Evolutionary conservation across 345 rosid species (phyloP), one percentile per base, ranked within the genome.

Genomic region (Citrus medica): DNA sequence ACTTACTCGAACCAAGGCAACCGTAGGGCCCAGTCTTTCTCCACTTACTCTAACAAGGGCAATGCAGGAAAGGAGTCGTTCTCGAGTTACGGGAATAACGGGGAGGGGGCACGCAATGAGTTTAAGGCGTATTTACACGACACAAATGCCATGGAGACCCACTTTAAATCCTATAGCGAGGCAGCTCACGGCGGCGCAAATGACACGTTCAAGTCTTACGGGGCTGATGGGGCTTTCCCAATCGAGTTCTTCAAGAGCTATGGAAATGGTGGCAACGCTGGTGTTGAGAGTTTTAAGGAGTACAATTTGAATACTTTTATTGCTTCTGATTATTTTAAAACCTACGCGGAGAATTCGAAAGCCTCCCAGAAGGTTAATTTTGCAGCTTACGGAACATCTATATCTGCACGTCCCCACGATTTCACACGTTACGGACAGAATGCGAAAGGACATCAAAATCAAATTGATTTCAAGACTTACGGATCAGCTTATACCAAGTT

Each of bases 171-270:
- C 22, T 95, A 95, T 76, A 92, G 97, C 4, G 91, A 91, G 77
- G 48, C 38, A 8, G 92, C 73, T 0, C 87, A 90, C 66, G 91
- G 81, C 66, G 91, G 80, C 0, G 90, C 89, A 2, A 83, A 85
- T 33, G 92, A 90, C 27, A 85, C 73, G 4, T 95, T 95, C 89
- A 91, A 84, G 2, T 81, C 89, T 55, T 93, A 95, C 71, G 99
- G 93, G 16, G 66, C 21, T n/a, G 83, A 87, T 28, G 88, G 89
- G 0, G 92, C 93, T 75, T 77, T 1, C 98, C 98, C 4, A 75
- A 80, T 61, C 89, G 51, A 93, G 55, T 80, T 51, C 7, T 95
- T 93, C 90, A 87, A 75, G 71, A 86, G 53, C 79, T 93, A 95
- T 66, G 92, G 91, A 4, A 77, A 73, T 3, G 81, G 82, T 0